Percentiles rank a stretch among this genome's conserved stretches.
These are phyloP conservation scores for Friedmanniomyces simplex DNA, from an alignment of 495 filamentous ascomycete species.

Conservation along the genomic window DNA sequence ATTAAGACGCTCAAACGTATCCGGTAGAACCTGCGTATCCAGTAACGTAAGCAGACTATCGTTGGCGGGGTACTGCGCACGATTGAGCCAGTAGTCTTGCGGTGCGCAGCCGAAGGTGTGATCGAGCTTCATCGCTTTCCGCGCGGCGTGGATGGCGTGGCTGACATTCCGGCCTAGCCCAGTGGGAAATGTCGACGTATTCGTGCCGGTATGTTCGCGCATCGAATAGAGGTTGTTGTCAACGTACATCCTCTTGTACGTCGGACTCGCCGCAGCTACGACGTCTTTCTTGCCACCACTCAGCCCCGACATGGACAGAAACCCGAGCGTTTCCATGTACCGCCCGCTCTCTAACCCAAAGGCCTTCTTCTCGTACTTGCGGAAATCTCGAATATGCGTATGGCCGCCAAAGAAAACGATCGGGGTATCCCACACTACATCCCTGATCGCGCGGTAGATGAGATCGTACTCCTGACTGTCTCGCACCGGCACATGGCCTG, in stretches of 20 bases:
- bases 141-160: conserved; percentile 54
- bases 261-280: conserved; percentile 32
- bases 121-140: conserved; percentile 63
- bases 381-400: conserved; percentile 78
- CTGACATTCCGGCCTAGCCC: conserved; percentile 65
- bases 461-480: conserved; percentile 61
- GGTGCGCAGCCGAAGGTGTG: conserved; percentile 73
- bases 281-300: conserved; percentile 32
- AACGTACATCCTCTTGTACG: conserved; percentile 74
- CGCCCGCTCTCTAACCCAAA: conserved; percentile 81
- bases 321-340: conserved; percentile 97
- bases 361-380: conserved; percentile 66
- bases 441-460: conserved; percentile 69
- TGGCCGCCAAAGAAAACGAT: conserved; percentile 95
- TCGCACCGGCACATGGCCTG: conserved; percentile 74
- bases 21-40: conserved; percentile 59
- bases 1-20: conserved; percentile 28
- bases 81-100: conserved; percentile 65
- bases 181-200: conserved; percentile 64
- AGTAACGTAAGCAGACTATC: conserved; percentile 75
- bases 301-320: conserved; percentile 75
- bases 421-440: conserved; percentile 64
- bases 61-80: conserved; percentile 56
- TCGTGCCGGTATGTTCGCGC: conserved; percentile 66
- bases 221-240: conserved; percentile 89